A percentile compares a stretch with the other conserved stretches of the same genome.
phyloP scores from a whole-genome alignment of 352 stramenopile species.

The Phytopythium delawarense region DNA sequence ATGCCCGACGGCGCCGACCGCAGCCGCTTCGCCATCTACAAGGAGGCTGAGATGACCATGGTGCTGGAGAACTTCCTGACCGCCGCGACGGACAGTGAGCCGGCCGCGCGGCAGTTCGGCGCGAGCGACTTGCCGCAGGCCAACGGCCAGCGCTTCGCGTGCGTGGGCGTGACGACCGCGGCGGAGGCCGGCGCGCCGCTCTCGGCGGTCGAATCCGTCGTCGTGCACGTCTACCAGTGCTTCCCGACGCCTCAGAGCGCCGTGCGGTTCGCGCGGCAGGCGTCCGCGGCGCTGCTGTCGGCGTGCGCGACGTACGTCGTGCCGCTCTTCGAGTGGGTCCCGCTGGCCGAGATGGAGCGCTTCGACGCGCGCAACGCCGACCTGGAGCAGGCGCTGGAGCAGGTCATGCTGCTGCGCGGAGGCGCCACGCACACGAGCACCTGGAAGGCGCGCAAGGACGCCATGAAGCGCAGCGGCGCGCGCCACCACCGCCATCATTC shows the following conservation, averaged over 20 bases:
- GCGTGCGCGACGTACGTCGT: conserved; percentile 50
- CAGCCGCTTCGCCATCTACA: conserved; percentile 69
- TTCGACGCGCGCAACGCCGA: conserved; percentile 62
- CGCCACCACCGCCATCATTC: conserved; percentile 2
- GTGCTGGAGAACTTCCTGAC: conserved; percentile 59
- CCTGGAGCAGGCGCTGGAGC: conserved; percentile 63
- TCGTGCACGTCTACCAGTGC: conserved; percentile 76
- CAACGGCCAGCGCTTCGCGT: conserved; percentile 73
- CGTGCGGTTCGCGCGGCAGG: conserved; percentile 65
- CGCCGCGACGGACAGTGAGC: neutral
- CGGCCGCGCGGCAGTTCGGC: conserved; percentile 31
- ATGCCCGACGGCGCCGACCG: conserved; percentile 29
- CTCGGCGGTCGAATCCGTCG: conserved; percentile 42
- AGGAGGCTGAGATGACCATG: conserved; percentile 83
- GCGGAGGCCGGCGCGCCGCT: conserved; percentile 45
- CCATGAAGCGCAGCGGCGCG: conserved; percentile 40
- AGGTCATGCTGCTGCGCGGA: conserved; percentile 25
- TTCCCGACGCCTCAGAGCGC: conserved; percentile 78
- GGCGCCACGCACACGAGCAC: conserved; percentile 33
- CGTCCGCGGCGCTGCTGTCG: conserved; percentile 37
- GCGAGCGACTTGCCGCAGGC: conserved; percentile 38
- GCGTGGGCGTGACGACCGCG: conserved; percentile 27
- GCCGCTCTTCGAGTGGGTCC: conserved; percentile 79
- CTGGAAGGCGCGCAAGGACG: conserved; percentile 69
- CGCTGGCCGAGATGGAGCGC: conserved; percentile 57